Evolutionary conservation across 805 yeast species (phyloP), one percentile per base, ranked within the genome.

Genomic region (Yamadazyma ubonensis): DNA sequence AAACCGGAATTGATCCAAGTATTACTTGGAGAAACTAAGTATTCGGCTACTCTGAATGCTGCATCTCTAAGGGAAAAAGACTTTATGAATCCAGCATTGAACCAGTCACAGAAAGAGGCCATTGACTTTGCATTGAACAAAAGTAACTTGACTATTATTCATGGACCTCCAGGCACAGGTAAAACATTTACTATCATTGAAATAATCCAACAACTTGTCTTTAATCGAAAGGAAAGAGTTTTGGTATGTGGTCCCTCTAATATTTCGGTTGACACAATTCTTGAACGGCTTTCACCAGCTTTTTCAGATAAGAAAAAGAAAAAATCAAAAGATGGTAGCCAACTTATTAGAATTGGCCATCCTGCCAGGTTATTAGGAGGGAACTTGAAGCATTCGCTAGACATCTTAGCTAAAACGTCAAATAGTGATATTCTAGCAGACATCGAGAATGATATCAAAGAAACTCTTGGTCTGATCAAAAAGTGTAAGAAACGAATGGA

Each of bases 181-280:
- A 78, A 79, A 44, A 91, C 98, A 0, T 83, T 82, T 46, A 90
- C 97, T 0, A 52, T 91, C 5, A 79, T 90, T 7, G 97, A 91
- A 53, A 64, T 86, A 6, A 81, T 89, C 26, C 76, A 83, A 37
- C 96, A 90, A 54, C 65, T 88, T 36, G 70, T 79, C 1, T 66
- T 65, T 6, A 62, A 60, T 10, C 53, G 53, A 5, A 51, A 57
- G 11, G 72, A 70, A 38, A 60, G 89, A 32, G 81, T 91, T 0
- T 65, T 91, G 20, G 90, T 91, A 0, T 90, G 97, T 64, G 97
- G 96, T 0, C 96, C 98, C 0, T 89, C 97, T 0, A 91, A 91
- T 57, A 81, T 89, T 11, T 79, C 96, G 1, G 95, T 90, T 1
- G 98, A 91, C 58, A 91, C 95, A 0, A 84, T 91, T 11, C 61